phyloP scores from a whole-genome alignment of 2,329 filamentous ascomycete genomes.

The Lecanicillium sp. region DNA sequence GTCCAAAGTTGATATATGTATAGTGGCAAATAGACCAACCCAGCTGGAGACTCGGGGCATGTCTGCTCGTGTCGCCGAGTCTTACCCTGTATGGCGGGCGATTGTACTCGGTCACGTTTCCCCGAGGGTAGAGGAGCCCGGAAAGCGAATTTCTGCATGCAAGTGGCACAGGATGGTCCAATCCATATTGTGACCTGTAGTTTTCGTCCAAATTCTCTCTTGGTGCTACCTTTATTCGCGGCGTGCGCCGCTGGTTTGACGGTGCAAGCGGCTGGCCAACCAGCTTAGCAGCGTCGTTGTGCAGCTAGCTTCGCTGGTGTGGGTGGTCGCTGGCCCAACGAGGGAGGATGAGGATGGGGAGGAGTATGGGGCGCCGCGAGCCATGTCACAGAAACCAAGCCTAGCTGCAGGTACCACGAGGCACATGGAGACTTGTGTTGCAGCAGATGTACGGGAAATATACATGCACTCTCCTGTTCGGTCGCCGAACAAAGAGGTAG shows the following conservation, averaged over 20 bases:
- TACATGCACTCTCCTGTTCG: background rate
- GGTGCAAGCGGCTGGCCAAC: no score
- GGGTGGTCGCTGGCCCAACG: no score
- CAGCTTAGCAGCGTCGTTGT: no score
- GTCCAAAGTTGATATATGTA: no score
- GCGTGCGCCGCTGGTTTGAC: background rate
- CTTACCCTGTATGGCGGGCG: background rate
- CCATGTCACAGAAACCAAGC: background rate
- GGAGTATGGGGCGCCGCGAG: background rate
- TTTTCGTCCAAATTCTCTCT: no score
- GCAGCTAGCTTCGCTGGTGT: no score
- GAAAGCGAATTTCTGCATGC: background rate
- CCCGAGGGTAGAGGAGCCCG: background rate
- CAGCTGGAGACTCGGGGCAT: no score
- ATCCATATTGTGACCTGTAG: no score
- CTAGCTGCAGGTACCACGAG: slow-evolving; percentile 7
- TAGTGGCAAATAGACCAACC: no score
- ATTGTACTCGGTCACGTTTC: background rate
- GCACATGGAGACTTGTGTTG: background rate
- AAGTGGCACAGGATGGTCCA: background rate
- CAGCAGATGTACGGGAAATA: background rate
- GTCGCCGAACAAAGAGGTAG: background rate
- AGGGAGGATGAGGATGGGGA: no score
- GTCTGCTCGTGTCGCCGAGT: no score
- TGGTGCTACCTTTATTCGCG: background rate